Conservation (phyloP, 805 yeast genomes). For the Teunomyces atbi region DNA sequence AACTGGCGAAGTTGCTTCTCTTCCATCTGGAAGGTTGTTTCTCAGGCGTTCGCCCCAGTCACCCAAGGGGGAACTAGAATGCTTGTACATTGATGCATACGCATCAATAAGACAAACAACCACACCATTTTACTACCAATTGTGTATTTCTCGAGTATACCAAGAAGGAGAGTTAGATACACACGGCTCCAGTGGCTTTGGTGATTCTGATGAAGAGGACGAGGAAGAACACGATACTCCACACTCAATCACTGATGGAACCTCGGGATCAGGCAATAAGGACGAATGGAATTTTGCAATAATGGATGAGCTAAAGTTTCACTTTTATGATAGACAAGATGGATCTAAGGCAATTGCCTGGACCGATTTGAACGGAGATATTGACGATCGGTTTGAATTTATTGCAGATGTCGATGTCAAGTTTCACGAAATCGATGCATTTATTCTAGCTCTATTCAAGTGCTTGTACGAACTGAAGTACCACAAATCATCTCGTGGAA, state of each 20-base stretch:
- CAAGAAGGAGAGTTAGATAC: constrained; percentile 67
- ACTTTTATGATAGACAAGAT: constrained; percentile 49
- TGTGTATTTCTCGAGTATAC: constrained; percentile 65
- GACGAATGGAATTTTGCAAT: constrained; percentile 77
- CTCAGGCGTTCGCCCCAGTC: constrained; percentile 72
- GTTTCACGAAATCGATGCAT: constrained; percentile 55
- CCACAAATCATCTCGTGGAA: constrained; percentile 28
- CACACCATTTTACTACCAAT: constrained; percentile 62
- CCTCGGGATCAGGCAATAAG: constrained; percentile 21
- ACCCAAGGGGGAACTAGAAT: constrained; percentile 85
- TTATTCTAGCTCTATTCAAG: constrained; percentile 58
- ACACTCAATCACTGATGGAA: constrained; percentile 24
- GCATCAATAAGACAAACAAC: constrained; percentile 69
- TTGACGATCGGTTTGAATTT: constrained; percentile 81
- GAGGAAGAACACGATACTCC: constrained; percentile 22
- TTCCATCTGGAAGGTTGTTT: constrained; percentile 79
- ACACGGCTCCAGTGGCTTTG: constrained; percentile 32
- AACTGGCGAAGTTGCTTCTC: constrained; percentile 58
- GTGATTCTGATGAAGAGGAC: constrained; percentile 44
- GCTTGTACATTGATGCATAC: constrained; percentile 77
- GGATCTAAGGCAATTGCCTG: constrained; percentile 67
- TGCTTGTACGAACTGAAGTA: constrained; percentile 80
- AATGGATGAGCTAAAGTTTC: constrained; percentile 56
- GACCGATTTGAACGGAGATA: constrained; percentile 83
- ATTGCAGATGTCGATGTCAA: constrained; percentile 62